A percentile compares a stretch with the other conserved stretches of the same genome.
phyloP scores from a whole-genome alignment of 176 grass and related monocot species.

The Alloteropsis semialata region DNA sequence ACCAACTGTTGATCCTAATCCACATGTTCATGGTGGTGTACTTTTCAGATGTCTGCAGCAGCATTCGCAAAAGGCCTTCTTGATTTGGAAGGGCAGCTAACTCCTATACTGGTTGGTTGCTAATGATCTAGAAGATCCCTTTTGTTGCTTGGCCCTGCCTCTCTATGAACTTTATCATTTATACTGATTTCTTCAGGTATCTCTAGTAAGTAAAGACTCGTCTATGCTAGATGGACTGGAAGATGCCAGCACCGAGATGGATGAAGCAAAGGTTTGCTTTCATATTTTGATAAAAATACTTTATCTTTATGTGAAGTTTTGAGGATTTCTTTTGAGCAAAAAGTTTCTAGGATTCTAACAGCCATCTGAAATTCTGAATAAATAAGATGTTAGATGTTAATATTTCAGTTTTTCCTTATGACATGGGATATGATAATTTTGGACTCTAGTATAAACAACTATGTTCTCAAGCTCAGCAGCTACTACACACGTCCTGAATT shows the following conservation, averaged over 20 bases:
- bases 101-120: conserved; percentile 84
- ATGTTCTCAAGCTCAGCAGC: neutral
- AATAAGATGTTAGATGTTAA: neutral
- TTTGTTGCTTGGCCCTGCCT: conserved; percentile 20
- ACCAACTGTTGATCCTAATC: conserved; percentile 7
- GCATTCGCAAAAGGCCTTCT: conserved; percentile 99
- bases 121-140: conserved; percentile 16
- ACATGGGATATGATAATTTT: neutral
- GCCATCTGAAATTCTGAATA: neutral
- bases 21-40: conserved; percentile 8
- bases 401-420: conserved; percentile 6
- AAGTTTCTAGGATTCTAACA: neutral
- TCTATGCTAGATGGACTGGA: conserved; percentile 99
- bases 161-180: conserved; percentile 11
- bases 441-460: neutral
- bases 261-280: conserved; percentile 88
- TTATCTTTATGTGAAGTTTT: neutral
- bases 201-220: conserved; percentile 98
- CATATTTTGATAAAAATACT: conserved; percentile 25
- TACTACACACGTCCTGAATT: neutral
- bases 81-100: conserved; percentile 98
- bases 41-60: conserved; percentile 87
- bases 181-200: conserved; percentile 59
- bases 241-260: conserved; percentile 96
- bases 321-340: neutral